A percentile compares a stretch with the other conserved stretches of the same genome.
Evolutionary conservation across 805 yeast species (phyloP).

Genomic region (Pichia paraexigua): DNA sequence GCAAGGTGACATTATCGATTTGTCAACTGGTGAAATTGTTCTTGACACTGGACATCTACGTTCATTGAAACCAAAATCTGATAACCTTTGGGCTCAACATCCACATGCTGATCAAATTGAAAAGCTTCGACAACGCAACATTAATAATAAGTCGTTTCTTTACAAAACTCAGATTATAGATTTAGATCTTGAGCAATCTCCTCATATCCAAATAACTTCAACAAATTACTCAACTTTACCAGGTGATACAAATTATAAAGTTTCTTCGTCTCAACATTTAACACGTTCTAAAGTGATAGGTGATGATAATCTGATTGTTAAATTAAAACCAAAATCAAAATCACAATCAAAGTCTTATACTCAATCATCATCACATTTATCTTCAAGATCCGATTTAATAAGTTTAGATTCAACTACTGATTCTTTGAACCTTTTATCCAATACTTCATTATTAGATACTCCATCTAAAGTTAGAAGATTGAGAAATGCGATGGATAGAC

Average conservation of each 20-base stretch:
- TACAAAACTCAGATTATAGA: background rate
- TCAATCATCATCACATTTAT: background rate
- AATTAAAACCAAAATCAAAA: background rate
- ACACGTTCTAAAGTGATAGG: slow-evolving; percentile 6
- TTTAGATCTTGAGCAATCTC: background rate
- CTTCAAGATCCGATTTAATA: background rate
- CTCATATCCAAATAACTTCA: background rate
- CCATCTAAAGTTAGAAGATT: slow-evolving; percentile 22
- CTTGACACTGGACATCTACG: slow-evolving; percentile 64
- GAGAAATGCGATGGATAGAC: slow-evolving; percentile 16
- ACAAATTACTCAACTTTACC: background rate
- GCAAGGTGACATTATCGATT: slow-evolving; percentile 50
- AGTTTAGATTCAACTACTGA: slow-evolving; percentile 1
- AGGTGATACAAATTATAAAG: background rate
- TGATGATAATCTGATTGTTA: background rate
- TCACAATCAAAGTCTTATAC: background rate
- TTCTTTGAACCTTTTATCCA: slow-evolving; percentile 5
- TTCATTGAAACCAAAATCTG: slow-evolving; percentile 29
- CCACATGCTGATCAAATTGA: background rate
- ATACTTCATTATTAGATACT: slow-evolving; percentile 14
- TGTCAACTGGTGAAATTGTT: slow-evolving; percentile 53
- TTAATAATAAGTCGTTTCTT: background rate
- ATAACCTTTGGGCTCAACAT: slow-evolving; percentile 30
- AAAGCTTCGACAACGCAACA: background rate
- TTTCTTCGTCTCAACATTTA: slow-evolving; percentile 4